Evolutionary conservation across 139 green algal species (phyloP).

Genomic region (Eudorina sp.): DNA sequence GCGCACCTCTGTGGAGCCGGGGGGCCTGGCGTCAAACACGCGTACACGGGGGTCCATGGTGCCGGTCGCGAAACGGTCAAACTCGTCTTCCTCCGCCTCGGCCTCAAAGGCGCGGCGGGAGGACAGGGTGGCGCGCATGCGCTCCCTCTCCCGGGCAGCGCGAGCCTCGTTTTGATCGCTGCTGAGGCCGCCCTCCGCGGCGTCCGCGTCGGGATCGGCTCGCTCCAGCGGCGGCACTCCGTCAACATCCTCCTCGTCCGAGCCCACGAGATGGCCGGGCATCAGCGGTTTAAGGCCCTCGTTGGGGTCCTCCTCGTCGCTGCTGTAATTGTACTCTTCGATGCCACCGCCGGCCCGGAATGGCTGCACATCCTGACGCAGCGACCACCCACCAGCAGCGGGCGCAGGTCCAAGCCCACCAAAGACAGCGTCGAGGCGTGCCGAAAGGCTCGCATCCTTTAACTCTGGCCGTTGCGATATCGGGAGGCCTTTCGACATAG

Average conservation of each 20-base stretch:
- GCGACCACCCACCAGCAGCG: not conserved
- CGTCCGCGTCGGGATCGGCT: constrained; percentile 2
- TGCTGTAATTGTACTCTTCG: constrained; percentile 22
- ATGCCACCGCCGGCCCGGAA: constrained; percentile 11
- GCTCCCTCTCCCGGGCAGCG: not conserved
- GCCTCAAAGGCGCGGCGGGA: constrained; percentile 51
- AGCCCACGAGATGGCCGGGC: constrained; percentile 20
- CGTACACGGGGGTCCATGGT: constrained; percentile 1
- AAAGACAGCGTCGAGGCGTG: constrained; percentile 19
- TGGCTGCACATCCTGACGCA: constrained; percentile 10
- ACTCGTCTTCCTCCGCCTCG: constrained; percentile 57
- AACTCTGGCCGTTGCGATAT: constrained; percentile 24
- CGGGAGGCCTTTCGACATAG: constrained; percentile 27
- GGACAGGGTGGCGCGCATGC: not conserved
- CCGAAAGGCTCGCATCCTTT: not conserved
- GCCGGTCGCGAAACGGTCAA: constrained; percentile 48
- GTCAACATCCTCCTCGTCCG: constrained; percentile 24
- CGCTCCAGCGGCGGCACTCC: not conserved
- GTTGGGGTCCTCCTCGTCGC: constrained; percentile 8
- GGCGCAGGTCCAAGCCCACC: not conserved
- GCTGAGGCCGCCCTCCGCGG: constrained; percentile 14
- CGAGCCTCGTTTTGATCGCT: not conserved
- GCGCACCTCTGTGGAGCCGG: constrained; percentile 25
- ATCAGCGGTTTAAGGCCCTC: constrained; percentile 27
- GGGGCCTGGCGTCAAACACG: not conserved